These are phyloP conservation scores for Populus tomentosa DNA, from an alignment of 441 rosid genomes.

Conservation along the genomic window DNA sequence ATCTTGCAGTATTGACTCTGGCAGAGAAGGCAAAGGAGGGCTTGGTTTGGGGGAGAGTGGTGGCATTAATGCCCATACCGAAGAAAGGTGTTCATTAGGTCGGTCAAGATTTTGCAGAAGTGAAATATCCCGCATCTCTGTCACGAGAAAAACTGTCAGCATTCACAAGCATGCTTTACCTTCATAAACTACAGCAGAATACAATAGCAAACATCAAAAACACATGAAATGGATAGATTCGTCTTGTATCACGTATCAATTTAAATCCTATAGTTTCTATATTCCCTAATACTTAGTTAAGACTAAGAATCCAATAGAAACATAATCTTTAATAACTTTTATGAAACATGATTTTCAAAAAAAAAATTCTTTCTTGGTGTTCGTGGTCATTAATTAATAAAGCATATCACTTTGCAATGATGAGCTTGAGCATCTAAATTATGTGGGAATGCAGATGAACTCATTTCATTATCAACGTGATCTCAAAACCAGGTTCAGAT, in stretches of 20 bases:
- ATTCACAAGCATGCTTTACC: background rate
- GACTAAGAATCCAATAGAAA: background rate
- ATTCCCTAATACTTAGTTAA: background rate
- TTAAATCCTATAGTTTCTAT: background rate
- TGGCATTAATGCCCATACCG: slow-evolving; percentile 85
- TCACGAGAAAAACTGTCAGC: slow-evolving; percentile 8
- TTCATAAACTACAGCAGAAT: background rate
- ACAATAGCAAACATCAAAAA: background rate
- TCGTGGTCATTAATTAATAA: background rate
- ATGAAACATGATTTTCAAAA: background rate
- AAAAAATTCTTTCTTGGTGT: background rate
- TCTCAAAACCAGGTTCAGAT: background rate
- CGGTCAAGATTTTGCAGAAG: slow-evolving; percentile 59
- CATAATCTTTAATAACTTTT: background rate
- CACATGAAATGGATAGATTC: background rate
- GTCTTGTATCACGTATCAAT: background rate
- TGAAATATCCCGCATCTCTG: slow-evolving; percentile 61
- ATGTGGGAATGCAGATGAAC: background rate
- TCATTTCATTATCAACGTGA: background rate
- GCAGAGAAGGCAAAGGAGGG: slow-evolving; percentile 40
- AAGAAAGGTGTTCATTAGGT: slow-evolving; percentile 60
- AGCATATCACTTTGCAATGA: background rate
- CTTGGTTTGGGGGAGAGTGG: slow-evolving; percentile 53
- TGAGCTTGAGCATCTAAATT: background rate
- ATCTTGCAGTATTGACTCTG: slow-evolving; percentile 37